These are phyloP conservation scores for Agaricales sp. DNA, from an alignment of 1,284 basidiomycete species.

Conservation along the genomic window DNA sequence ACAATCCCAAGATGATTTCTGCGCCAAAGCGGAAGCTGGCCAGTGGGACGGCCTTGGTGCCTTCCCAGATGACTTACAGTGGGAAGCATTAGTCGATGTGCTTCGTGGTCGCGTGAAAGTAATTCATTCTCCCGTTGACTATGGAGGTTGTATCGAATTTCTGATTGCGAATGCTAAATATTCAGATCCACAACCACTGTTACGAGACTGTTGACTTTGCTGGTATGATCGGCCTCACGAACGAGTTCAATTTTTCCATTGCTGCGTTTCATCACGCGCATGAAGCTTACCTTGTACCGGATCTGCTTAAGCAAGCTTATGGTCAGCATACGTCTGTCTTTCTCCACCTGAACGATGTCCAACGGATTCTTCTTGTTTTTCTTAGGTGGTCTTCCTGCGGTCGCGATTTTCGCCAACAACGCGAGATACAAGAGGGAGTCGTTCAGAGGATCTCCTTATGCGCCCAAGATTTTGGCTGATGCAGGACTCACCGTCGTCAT, in stretches of 20 bases:
- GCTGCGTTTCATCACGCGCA: slow-evolving; percentile 84
- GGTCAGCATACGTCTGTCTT: slow-evolving; percentile 26
- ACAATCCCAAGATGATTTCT: slow-evolving; percentile 63
- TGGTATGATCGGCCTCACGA: slow-evolving; percentile 37
- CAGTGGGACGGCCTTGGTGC: slow-evolving; percentile 47
- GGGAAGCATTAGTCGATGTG: slow-evolving; percentile 78
- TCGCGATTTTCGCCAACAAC: slow-evolving; percentile 72
- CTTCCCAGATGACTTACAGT: slow-evolving; percentile 71
- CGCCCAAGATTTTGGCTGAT: slow-evolving; percentile 61
- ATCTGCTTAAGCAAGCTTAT: slow-evolving; percentile 65
- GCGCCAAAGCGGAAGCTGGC: slow-evolving; percentile 38
- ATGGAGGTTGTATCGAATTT: too few species aligned
- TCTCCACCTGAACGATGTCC: not conserved
- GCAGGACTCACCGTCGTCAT: slow-evolving; percentile 57
- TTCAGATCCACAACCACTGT: slow-evolving; percentile 51
- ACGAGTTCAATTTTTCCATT: slow-evolving; percentile 75
- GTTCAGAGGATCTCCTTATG: slow-evolving; percentile 72
- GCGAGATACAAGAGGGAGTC: slow-evolving; percentile 68
- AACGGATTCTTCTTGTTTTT: not conserved
- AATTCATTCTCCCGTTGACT: slow-evolving; percentile 6
- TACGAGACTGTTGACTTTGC: slow-evolving; percentile 67
- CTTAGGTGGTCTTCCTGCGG: slow-evolving; percentile 49
- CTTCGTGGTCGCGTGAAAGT: slow-evolving; percentile 71
- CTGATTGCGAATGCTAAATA: not conserved
- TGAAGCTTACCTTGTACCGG: slow-evolving; percentile 79